Evolutionary conservation across 495 filamentous ascomycete species (phyloP).

Genomic region (Xylaria flabelliformis): DNA sequence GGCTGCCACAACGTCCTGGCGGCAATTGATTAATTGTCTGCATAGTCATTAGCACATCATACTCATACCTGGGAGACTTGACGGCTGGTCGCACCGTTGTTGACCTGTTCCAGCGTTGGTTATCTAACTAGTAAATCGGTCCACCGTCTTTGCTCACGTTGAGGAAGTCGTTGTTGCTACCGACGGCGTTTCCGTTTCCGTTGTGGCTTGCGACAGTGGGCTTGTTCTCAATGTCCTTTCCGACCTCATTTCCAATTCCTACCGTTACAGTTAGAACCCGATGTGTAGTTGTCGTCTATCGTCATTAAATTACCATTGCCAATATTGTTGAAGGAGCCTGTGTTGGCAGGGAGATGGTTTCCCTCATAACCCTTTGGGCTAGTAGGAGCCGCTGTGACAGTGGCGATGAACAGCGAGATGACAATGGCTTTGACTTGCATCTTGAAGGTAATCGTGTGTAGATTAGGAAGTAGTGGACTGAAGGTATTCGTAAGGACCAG

Average conservation of each 20-base stretch:
- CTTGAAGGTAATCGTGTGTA: too few relatives aligned
- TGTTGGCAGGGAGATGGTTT: too few relatives aligned
- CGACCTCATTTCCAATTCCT: background rate
- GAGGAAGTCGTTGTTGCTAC: conserved; percentile 6
- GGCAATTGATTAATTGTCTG: conserved; percentile 8
- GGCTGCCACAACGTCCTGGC: conserved; percentile 11
- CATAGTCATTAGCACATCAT: background rate
- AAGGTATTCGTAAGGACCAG: too few relatives aligned
- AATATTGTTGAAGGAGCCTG: background rate
- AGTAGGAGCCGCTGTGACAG: background rate
- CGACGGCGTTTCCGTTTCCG: conserved; percentile 5
- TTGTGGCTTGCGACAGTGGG: background rate
- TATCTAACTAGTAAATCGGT: background rate
- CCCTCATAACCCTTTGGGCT: background rate
- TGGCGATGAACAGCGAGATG: background rate
- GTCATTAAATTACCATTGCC: background rate
- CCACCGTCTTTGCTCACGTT: background rate
- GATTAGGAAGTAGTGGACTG: too few relatives aligned
- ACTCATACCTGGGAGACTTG: conserved; percentile 10
- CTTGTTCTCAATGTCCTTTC: conserved; percentile 5
- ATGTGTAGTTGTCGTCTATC: background rate
- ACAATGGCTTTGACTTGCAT: conserved; percentile 4
- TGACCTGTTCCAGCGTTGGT: background rate
- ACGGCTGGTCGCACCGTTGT: background rate
- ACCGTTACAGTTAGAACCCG: background rate